A percentile compares a stretch with the other conserved stretches of the same genome.
These are phyloP conservation scores for Chenopodium berlandieri DNA, from an alignment of 148 eudicot species.

Conservation along the genomic window DNA sequence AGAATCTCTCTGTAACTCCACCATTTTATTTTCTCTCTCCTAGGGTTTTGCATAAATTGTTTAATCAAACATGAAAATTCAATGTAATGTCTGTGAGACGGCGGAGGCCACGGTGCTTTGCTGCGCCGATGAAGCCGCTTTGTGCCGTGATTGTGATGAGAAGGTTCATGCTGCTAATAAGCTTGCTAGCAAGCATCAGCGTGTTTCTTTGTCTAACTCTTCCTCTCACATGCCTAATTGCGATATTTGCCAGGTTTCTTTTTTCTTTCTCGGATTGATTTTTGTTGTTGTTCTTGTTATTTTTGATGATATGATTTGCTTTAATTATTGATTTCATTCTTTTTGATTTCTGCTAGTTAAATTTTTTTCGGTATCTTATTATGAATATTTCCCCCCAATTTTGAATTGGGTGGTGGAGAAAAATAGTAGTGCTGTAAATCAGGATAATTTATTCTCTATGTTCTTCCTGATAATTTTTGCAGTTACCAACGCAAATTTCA, in stretches of 20 bases:
- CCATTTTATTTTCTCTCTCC: neutral
- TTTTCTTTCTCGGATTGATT: neutral
- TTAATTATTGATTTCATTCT: neutral
- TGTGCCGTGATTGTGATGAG: slow-evolving; percentile 54
- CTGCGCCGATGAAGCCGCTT: slow-evolving; percentile 44
- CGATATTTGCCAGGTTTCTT: slow-evolving; percentile 84
- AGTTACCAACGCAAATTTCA: no score
- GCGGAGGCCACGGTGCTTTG: slow-evolving; percentile 83
- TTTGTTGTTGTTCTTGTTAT: neutral
- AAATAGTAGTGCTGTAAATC: no score
- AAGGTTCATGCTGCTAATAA: slow-evolving; percentile 94
- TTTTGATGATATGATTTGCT: no score
- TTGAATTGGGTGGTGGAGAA: no score
- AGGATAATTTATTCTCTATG: no score
- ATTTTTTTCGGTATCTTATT: no score
- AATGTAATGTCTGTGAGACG: slow-evolving; percentile 86
- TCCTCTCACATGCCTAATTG: slow-evolving; percentile 70
- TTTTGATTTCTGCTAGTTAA: no score
- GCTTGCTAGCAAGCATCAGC: slow-evolving; percentile 87
- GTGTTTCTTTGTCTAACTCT: slow-evolving; percentile 61
- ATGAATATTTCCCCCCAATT: no score
- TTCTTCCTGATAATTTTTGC: no score
- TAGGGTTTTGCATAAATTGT: neutral
- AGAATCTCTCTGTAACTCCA: neutral
- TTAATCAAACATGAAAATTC: slow-evolving; percentile 67